phyloP scores from a whole-genome alignment of 2,329 filamentous ascomycete genomes.

The Sporothrix schenckii region DNA sequence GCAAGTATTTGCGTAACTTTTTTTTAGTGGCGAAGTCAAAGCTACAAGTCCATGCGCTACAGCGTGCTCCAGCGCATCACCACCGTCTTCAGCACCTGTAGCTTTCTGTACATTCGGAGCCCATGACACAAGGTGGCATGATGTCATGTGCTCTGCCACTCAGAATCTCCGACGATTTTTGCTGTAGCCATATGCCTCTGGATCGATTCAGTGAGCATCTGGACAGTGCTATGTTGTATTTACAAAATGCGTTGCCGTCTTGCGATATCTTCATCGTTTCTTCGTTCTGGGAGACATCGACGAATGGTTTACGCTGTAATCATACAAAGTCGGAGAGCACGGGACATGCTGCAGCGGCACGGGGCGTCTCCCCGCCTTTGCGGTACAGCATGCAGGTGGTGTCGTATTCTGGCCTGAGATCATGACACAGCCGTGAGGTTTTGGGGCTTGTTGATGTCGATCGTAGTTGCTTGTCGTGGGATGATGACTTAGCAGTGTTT shows the following conservation, averaged over 20 bases:
- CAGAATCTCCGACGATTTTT: no score
- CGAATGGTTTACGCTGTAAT: background rate
- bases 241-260: background rate
- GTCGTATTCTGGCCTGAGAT: background rate
- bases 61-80: background rate
- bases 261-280: background rate
- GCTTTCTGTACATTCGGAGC: background rate
- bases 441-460: background rate
- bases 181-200: background rate
- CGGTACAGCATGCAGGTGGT: slow-evolving; percentile 3
- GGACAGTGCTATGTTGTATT: background rate
- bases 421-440: background rate
- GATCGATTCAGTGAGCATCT: background rate
- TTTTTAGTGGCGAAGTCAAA: slow-evolving; percentile 10
- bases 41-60: background rate
- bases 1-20: background rate
- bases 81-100: background rate
- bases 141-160: slow-evolving; percentile 4
- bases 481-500: background rate
- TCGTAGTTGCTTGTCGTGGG: background rate
- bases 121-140: background rate
- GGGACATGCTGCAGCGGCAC: background rate
- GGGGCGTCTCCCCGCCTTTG: background rate
- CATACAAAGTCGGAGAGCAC: background rate
- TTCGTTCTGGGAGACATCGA: background rate